Evolutionary conservation across 179 eudicot genomes (phyloP).

Genomic region (Camellia oleifera): DNA sequence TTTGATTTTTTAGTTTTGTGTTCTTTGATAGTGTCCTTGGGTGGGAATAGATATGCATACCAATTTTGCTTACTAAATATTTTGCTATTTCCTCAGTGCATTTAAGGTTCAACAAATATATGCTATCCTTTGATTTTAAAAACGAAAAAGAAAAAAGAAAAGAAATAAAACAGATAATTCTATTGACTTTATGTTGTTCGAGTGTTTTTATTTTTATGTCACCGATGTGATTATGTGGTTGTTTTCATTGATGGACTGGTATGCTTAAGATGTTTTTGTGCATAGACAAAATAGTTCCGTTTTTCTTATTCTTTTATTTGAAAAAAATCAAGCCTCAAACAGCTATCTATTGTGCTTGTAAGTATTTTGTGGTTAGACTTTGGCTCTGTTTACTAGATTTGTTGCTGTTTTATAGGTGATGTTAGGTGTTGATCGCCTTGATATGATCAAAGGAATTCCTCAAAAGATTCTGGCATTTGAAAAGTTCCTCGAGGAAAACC

Average conservation of each 20-base stretch:
- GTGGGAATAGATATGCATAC: not conserved
- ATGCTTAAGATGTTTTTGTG: not conserved
- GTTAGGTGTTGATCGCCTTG: slow-evolving; percentile 99
- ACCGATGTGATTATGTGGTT: not conserved
- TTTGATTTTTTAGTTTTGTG: not conserved
- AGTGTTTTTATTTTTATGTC: not conserved
- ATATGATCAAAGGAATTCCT: slow-evolving; percentile 99
- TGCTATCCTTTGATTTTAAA: not conserved
- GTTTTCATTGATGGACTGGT: too few relatives aligned
- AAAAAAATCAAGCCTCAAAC: not conserved
- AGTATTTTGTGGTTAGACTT: slow-evolving; percentile 5
- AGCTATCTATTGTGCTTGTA: not conserved
- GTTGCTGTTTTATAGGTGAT: slow-evolving; percentile 57
- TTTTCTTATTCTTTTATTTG: not conserved
- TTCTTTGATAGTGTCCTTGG: not conserved
- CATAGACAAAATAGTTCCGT: not conserved
- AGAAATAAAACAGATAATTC: not conserved
- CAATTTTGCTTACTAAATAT: not conserved
- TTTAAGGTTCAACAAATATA: not conserved
- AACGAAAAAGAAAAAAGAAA: not conserved
- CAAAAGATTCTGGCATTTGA: slow-evolving; percentile 97
- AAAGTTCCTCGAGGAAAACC: slow-evolving; percentile 91
- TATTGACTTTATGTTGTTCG: not conserved
- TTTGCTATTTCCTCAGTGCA: not conserved
- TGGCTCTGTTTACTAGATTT: slow-evolving; percentile 6